Base-by-base conservation (phyloP, 2,329 filamentous ascomycete species). In the Ceratocystis papillata region DNA sequence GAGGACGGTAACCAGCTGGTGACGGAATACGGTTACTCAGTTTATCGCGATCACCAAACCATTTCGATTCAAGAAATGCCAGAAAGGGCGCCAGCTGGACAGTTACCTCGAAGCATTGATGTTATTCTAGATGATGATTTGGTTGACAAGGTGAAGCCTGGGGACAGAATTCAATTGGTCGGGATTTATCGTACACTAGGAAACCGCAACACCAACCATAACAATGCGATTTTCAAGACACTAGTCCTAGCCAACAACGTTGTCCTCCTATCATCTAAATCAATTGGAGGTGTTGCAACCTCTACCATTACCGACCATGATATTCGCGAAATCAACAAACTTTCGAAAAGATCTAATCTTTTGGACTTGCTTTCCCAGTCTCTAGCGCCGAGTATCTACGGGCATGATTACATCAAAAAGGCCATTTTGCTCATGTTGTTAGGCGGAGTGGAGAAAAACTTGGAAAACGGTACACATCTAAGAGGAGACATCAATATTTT, bases 21-120 rank as follows among this genome's bases (percentile, higher is more conserved):
- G 67, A 99, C 94, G 2, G 94, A 99, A 74, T 99, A 97, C 74
- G 94, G 94, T 28, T 93, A 95, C 77, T 95, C 88, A 75, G 94
- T 88, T 63, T 99, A 96, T 77, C 84, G 93, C 73, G 94, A 99
- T 74, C 94, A 99, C 74, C 94, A 99, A 76, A 96, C 90, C 17
- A 90, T 99, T 68, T 96, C 93, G 0, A 96, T 99, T 70, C 94
- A 99, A 77, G 94, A 99, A 79, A 99, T 99, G 94, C 94, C 94
- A 0, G 94, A 99, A 76, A 83, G 93, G 71, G 94, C 94, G 1
- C 94, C 94, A 65, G 93, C 94, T 67, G 94, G 94, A 64, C 94
- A 97, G 79, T 82, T 99, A 69, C 94, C 94, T 68, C 87, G 94
- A 65, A 91, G 93, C 66, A 94, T 99, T 20, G 94, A 99, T 76